Evolutionary conservation across 805 yeast species (phyloP).

Genomic region (Huiozyma naganishii): DNA sequence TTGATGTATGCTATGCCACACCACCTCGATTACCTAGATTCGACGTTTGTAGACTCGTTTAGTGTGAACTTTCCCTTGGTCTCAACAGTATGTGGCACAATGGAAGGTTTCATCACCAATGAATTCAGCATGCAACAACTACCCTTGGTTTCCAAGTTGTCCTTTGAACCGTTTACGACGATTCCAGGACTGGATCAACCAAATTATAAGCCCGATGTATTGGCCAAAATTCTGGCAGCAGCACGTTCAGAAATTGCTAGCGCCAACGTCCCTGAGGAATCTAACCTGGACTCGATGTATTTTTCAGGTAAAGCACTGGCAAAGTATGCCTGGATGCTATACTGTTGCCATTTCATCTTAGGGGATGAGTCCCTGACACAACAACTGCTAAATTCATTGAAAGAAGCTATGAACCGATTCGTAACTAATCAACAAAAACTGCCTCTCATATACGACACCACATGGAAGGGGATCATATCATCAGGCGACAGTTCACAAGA

Average conservation of each 20-base stretch:
- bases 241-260: slow-evolving; percentile 29
- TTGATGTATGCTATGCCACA: slow-evolving; percentile 62
- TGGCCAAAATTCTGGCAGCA: slow-evolving; percentile 25
- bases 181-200: slow-evolving; percentile 19
- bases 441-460: slow-evolving; percentile 70
- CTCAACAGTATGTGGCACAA: slow-evolving; percentile 41
- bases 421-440: slow-evolving; percentile 54
- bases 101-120: slow-evolving; percentile 36
- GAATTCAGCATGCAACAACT: slow-evolving; percentile 26
- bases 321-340: slow-evolving; percentile 80
- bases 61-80: slow-evolving; percentile 23
- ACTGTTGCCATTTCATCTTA: slow-evolving; percentile 58
- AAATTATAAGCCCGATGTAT: slow-evolving; percentile 18
- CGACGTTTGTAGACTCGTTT: slow-evolving; percentile 8
- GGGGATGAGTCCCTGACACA: slow-evolving; percentile 43
- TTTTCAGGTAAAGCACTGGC: slow-evolving; percentile 81
- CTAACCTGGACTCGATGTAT: slow-evolving; percentile 73
- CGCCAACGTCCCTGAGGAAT: slow-evolving; percentile 23
- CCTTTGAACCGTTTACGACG: slow-evolving; percentile 30
- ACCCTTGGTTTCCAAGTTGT: not conserved
- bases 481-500: slow-evolving; percentile 52
- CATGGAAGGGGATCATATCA: slow-evolving; percentile 72
- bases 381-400: slow-evolving; percentile 44
- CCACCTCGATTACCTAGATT: slow-evolving; percentile 38
- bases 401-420: slow-evolving; percentile 60